phyloP scores from a whole-genome alignment of 2,329 filamentous ascomycete species.

The Ophiostoma triangulosporum region DNA sequence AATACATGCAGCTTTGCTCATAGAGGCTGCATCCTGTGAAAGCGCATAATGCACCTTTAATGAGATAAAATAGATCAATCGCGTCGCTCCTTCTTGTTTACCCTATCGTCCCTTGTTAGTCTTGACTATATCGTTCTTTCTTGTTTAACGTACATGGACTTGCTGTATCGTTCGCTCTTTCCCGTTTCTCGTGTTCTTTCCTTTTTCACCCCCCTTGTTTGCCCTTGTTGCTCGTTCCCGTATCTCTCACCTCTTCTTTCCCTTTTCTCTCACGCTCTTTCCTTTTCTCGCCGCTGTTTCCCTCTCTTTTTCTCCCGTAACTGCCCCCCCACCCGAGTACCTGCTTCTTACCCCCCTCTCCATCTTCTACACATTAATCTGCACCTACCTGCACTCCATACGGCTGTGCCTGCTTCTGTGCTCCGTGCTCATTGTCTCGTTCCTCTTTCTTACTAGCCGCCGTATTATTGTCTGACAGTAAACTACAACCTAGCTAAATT shows the following conservation, averaged over 20 bases:
- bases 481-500: not conserved
- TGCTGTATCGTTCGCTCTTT: not conserved
- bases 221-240: not conserved
- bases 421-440: not conserved
- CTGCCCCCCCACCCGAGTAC: slow-evolving; percentile 4
- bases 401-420: not conserved
- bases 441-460: not conserved
- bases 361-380: no score
- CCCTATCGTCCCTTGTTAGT: no score
- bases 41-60: no score
- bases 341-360: not conserved
- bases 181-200: not conserved
- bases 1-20: not conserved
- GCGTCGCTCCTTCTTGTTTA: no score
- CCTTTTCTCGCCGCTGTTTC: no score
- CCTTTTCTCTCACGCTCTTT: no score
- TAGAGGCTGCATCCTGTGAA: not conserved
- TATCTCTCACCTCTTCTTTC: not conserved
- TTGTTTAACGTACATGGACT: no score
- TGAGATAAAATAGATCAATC: no score
- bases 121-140: not conserved
- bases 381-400: no score
- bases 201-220: not conserved
- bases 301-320: no score
- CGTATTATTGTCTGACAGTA: not conserved